Percentiles rank a stretch among this genome's conserved stretches.
Evolutionary conservation across 257 asterid genomes (phyloP).

Genomic region (Solanum lycopersicoides): DNA sequence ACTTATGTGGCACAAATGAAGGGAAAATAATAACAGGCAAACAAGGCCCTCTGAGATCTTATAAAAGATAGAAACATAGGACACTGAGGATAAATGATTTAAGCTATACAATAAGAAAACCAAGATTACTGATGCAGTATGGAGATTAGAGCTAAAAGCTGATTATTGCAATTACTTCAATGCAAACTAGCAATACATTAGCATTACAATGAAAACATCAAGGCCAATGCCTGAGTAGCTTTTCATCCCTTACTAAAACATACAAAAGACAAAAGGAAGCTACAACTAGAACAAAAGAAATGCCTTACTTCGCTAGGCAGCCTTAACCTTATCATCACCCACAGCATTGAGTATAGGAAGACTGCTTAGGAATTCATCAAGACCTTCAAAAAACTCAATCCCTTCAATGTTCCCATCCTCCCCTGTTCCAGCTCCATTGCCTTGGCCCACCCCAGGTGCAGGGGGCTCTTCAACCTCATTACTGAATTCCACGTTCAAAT

Average conservation of each 20-base stretch:
- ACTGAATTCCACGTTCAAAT: conserved; percentile 87
- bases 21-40: not conserved
- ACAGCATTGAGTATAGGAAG: conserved; percentile 80
- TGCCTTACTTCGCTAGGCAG: conserved; percentile 38
- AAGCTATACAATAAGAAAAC: not conserved
- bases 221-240: conserved; percentile 15
- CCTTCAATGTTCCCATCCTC: conserved; percentile 86
- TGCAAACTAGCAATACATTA: not conserved
- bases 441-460: conserved; percentile 35
- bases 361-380: conserved; percentile 86
- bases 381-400: conserved; percentile 87
- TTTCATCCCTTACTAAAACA: conserved; percentile 29
- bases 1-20: not conserved
- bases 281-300: conserved; percentile 23
- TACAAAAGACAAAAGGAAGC: conserved; percentile 15
- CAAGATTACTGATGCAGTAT: not conserved
- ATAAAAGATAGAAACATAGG: not conserved
- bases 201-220: conserved; percentile 10
- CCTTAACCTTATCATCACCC: conserved; percentile 82
- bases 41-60: not conserved
- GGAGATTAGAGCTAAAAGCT: conserved; percentile 3
- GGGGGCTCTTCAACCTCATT: conserved; percentile 80
- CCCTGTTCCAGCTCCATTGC: conserved; percentile 50
- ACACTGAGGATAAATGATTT: not conserved
- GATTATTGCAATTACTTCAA: not conserved